Conservation (phyloP, 192 early-diverging fungal species). For the Kappamyces sp. region DNA sequence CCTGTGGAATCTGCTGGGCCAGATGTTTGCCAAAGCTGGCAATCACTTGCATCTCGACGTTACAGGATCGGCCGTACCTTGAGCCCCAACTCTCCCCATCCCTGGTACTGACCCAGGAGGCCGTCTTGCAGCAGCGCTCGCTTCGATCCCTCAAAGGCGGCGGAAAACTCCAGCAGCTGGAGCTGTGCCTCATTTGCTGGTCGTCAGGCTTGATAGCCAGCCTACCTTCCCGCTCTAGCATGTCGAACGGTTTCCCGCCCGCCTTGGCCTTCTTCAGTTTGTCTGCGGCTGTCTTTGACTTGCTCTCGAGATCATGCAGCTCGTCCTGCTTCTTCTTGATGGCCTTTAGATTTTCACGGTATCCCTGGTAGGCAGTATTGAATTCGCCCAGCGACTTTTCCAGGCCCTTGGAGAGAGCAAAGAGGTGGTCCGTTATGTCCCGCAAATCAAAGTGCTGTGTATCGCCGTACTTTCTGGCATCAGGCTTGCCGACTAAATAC, state of each 20-base stretch:
- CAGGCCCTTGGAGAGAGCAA: background rate
- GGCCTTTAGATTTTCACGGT: conserved; percentile 7
- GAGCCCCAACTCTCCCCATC: background rate
- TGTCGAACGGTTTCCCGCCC: background rate
- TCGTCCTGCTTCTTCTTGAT: conserved; percentile 8
- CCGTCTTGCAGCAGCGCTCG: conserved; percentile 5
- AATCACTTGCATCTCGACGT: background rate
- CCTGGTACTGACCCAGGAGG: background rate
- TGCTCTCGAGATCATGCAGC: conserved; percentile 4
- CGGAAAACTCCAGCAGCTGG: background rate
- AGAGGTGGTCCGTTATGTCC: conserved; percentile 3
- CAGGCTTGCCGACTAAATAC: no score
- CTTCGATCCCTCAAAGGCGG: background rate
- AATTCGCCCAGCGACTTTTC: background rate
- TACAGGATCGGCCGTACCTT: background rate
- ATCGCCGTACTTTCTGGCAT: conserved; percentile 1
- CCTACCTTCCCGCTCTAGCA: background rate
- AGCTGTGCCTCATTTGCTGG: background rate
- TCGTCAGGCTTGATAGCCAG: no score
- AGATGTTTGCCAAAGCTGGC: conserved; percentile 6
- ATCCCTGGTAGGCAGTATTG: background rate
- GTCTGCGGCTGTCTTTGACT: conserved; percentile 1
- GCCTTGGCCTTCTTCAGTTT: conserved; percentile 9
- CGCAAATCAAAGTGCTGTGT: conserved; percentile 8
- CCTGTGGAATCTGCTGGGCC: conserved; percentile 15